Evolutionary conservation across 495 filamentous ascomycete species (phyloP).

Genomic region (Podospora anserina): DNA sequence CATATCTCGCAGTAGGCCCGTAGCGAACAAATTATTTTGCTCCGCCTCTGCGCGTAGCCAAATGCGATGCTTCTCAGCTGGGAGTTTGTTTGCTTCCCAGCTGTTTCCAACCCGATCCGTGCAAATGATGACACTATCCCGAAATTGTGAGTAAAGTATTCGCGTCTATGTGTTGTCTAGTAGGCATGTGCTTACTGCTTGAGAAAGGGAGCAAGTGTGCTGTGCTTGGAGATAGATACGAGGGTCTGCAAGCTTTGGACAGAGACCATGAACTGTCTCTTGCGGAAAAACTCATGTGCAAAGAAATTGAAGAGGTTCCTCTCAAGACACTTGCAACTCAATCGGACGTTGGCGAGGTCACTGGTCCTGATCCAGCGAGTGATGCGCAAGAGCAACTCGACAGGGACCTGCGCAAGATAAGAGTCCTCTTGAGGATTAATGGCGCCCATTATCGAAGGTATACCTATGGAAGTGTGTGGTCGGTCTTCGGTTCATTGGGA

Average conservation of each 20-base stretch:
- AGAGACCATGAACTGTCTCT: constrained; percentile 54
- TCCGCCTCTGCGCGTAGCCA: constrained; percentile 17
- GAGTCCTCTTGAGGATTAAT: constrained; percentile 17
- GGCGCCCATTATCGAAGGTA: too few relatives aligned
- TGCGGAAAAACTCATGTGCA: constrained; percentile 53
- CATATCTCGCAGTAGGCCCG: constrained; percentile 43
- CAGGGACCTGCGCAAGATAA: constrained; percentile 29
- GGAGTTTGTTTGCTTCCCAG: not conserved
- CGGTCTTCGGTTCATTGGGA: too few relatives aligned
- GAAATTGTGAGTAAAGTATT: not conserved
- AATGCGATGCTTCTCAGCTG: not conserved
- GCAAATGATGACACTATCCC: constrained; percentile 42
- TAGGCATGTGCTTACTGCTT: constrained; percentile 24
- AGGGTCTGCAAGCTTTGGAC: constrained; percentile 48
- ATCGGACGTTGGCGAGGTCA: constrained; percentile 47
- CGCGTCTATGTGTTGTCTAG: too few relatives aligned
- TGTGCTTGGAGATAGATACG: constrained; percentile 51
- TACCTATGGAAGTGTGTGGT: too few relatives aligned
- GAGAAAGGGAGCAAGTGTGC: constrained; percentile 39
- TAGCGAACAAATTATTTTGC: constrained; percentile 35
- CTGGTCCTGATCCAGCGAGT: constrained; percentile 40
- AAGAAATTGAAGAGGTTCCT: constrained; percentile 43
- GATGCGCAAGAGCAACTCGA: constrained; percentile 44
- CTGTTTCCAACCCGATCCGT: constrained; percentile 29
- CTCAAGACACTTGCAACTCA: constrained; percentile 47